These are phyloP conservation scores for Aureobasidium melanogenum DNA, from an alignment of 2,329 filamentous ascomycete genomes.

Conservation along the genomic window DNA sequence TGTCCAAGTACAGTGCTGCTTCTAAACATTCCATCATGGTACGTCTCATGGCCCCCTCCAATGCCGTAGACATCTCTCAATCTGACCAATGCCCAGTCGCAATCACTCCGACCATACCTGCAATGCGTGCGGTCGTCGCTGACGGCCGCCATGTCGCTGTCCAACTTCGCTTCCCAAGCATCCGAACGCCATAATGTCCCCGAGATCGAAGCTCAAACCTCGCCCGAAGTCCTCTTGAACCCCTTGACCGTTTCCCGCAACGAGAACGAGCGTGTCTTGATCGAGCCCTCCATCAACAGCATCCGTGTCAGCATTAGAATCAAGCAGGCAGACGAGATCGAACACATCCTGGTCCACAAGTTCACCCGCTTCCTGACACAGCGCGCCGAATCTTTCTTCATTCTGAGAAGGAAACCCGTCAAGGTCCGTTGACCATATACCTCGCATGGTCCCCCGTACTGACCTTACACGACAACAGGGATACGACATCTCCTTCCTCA, in stretches of 20 bases:
- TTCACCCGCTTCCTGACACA: conserved; percentile 96
- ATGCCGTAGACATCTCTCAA: not conserved
- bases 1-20: not conserved
- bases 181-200: conserved; percentile 97
- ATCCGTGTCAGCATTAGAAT: conserved; percentile 97
- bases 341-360: conserved; percentile 96
- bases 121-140: conserved; percentile 92
- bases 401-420: conserved; percentile 87
- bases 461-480: conserved; percentile 46
- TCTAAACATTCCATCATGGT: not conserved
- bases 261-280: conserved; percentile 92
- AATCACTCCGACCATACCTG: conserved; percentile 93
- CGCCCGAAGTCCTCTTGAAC: conserved; percentile 87
- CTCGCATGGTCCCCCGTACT: not conserved
- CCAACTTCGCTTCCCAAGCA: conserved; percentile 95
- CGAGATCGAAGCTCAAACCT: conserved; percentile 87
- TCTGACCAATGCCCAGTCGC: conserved; percentile 52
- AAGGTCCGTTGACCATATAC: conserved; percentile 51
- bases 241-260: conserved; percentile 86
- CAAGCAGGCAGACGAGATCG: conserved; percentile 98
- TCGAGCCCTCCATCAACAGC: conserved; percentile 94
- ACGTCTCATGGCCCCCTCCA: not conserved
- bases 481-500: conserved; percentile 97
- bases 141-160: conserved; percentile 84
- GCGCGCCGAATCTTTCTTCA: conserved; percentile 94